A percentile compares a stretch with the other conserved stretches of the same genome.
Evolutionary conservation across 495 filamentous ascomycete genomes (phyloP).

Genomic region (Neurospora cerealis): DNA sequence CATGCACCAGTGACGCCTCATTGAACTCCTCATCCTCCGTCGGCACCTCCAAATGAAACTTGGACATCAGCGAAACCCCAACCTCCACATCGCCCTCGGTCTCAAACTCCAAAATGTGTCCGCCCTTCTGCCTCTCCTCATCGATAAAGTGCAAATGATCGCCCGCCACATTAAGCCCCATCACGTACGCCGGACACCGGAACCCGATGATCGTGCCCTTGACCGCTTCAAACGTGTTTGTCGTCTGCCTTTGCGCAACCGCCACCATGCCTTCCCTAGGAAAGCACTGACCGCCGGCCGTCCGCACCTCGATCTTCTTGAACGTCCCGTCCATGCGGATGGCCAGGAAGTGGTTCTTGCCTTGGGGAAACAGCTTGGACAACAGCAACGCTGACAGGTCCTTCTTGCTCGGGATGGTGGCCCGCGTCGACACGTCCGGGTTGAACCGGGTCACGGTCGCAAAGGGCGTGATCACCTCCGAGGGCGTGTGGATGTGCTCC

Average conservation of each 20-base stretch:
- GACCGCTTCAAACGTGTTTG: slow-evolving; percentile 23
- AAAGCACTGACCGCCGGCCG: slow-evolving; percentile 23
- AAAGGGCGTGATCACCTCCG: slow-evolving; percentile 27
- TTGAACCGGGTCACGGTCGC: slow-evolving; percentile 33
- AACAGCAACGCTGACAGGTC: slow-evolving; percentile 28
- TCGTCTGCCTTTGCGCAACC: slow-evolving; percentile 31
- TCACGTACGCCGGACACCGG: slow-evolving; percentile 34
- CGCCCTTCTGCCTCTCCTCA: slow-evolving; percentile 31
- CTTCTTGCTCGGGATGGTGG: slow-evolving; percentile 22
- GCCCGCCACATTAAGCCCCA: slow-evolving; percentile 40
- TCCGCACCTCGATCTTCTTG: slow-evolving; percentile 26
- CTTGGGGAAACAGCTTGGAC: slow-evolving; percentile 23
- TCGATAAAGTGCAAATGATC: slow-evolving; percentile 44
- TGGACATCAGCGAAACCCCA: slow-evolving; percentile 19
- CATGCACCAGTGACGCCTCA: slow-evolving; percentile 26
- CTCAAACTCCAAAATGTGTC: slow-evolving; percentile 40
- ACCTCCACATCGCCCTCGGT: slow-evolving; percentile 28
- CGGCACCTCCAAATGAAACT: slow-evolving; percentile 31
- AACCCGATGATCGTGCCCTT: slow-evolving; percentile 40
- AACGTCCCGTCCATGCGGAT: slow-evolving; percentile 32
- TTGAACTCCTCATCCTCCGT: slow-evolving; percentile 31
- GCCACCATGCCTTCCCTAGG: slow-evolving; percentile 30
- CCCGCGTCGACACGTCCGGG: slow-evolving; percentile 12
- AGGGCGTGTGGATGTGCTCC: slow-evolving; percentile 13
- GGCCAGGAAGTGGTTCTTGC: slow-evolving; percentile 30